A percentile compares a stretch with the other conserved stretches of the same genome.
Evolutionary conservation across 371 early-diverging fungal genomes (phyloP).

Genomic region (Mucor piriformis): DNA sequence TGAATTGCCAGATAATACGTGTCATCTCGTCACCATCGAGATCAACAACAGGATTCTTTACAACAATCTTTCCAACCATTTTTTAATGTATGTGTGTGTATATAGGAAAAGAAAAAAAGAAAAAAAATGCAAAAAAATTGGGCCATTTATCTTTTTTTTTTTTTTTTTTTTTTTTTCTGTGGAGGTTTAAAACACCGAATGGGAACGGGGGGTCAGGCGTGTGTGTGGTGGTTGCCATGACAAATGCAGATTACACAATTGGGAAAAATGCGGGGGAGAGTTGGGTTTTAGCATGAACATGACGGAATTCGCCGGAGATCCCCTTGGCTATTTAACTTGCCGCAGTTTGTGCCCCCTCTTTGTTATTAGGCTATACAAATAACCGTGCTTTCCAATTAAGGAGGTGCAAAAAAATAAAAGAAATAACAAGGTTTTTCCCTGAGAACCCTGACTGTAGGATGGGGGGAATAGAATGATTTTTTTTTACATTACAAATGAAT

Average conservation of each 20-base stretch:
- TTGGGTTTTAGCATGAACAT: no score
- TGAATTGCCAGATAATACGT: constrained; percentile 92
- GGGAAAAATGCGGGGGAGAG: constrained; percentile 1
- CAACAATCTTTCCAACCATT: constrained; percentile 57
- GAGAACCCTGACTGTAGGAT: no score
- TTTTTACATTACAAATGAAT: neutral
- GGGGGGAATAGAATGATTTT: neutral
- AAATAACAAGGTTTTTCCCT: neutral
- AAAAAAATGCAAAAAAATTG: constrained; percentile 5
- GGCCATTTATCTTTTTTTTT: neutral
- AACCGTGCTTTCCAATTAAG: neutral
- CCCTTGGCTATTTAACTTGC: no score
- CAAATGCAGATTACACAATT: constrained; percentile 18
- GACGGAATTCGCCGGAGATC: constrained; percentile 23
- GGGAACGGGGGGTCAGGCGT: no score
- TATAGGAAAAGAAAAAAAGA: neutral
- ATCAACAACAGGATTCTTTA: constrained; percentile 88
- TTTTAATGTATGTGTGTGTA: neutral
- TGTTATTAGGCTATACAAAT: constrained; percentile 11
- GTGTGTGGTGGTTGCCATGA: constrained; percentile 1
- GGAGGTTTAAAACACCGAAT: no score
- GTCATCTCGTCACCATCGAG: constrained; percentile 98
- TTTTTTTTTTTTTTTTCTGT: neutral
- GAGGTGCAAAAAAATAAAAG: neutral
- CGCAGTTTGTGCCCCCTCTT: no score